phyloP scores from a whole-genome alignment of 441 rosid species.

The Populus tomentosa region DNA sequence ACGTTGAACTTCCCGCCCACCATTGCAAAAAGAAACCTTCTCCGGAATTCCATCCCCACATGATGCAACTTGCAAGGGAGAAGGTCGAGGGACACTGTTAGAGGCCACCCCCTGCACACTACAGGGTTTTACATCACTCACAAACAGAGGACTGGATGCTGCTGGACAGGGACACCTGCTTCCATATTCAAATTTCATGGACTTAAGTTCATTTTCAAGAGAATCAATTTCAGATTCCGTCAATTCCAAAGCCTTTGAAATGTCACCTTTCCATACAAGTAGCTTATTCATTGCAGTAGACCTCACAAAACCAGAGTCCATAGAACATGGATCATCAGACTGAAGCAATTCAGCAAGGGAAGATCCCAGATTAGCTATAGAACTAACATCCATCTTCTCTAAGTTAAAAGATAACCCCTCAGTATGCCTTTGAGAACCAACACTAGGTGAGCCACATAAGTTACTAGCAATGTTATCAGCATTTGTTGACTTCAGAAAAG shows the following conservation, averaged over 20 bases:
- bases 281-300: conserved; percentile 58
- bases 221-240: conserved; percentile 89
- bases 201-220: conserved; percentile 72
- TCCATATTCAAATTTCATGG: conserved; percentile 42
- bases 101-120: conserved; percentile 31
- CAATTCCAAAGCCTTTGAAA: conserved; percentile 66
- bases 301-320: conserved; percentile 57
- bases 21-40: conserved; percentile 32
- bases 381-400: conserved; percentile 62
- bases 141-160: conserved; percentile 33
- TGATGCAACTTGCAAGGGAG: conserved; percentile 44
- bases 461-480: conserved; percentile 51
- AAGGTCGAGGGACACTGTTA: conserved; percentile 27
- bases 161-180: conserved; percentile 25
- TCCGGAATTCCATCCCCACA: conserved; percentile 36
- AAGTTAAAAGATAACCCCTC: conserved; percentile 56
- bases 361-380: conserved; percentile 50
- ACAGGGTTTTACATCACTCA: conserved; percentile 27
- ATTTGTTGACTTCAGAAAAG: conserved; percentile 42
- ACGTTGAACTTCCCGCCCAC: conserved; percentile 31
- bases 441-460: conserved; percentile 56
- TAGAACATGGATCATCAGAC: conserved; percentile 47
- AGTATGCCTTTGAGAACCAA: conserved; percentile 47
- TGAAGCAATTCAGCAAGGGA: conserved; percentile 69
- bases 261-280: conserved; percentile 58